These are phyloP conservation scores for Lichina pygmaea DNA, from an alignment of 495 filamentous ascomycete genomes.

Conservation along the genomic window DNA sequence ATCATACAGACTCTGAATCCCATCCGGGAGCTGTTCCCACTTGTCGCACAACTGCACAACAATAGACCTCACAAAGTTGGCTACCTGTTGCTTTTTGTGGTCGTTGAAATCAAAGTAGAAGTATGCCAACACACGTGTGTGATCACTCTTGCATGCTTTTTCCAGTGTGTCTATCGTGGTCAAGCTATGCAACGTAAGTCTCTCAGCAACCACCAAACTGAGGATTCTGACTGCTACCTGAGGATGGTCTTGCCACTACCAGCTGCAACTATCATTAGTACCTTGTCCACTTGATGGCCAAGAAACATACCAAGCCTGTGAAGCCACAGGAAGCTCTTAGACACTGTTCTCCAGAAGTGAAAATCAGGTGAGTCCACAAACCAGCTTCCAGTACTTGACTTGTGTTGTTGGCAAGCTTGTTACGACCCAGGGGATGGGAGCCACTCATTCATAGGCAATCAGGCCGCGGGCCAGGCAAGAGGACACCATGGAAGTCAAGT, in stretches of 20 bases:
- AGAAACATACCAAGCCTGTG: background rate
- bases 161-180: background rate
- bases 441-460: no score
- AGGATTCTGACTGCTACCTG: background rate
- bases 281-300: background rate
- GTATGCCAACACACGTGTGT: background rate
- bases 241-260: constrained; percentile 3
- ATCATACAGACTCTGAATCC: background rate
- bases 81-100: background rate
- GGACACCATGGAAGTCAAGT: no score
- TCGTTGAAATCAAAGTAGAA: constrained; percentile 5
- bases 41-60: background rate
- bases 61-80: background rate
- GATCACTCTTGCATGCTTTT: background rate
- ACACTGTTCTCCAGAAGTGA: background rate
- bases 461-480: no score
- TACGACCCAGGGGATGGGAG: no score
- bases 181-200: background rate
- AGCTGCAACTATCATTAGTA: background rate
- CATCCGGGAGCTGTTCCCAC: background rate
- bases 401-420: background rate
- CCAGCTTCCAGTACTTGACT: constrained; percentile 1
- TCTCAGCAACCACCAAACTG: background rate
- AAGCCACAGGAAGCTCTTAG: background rate
- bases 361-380: background rate